Percentiles rank a stretch among this genome's conserved stretches.
Conservation (phyloP, 148 eudicot species). For the Amaranthus palmeri region DNA sequence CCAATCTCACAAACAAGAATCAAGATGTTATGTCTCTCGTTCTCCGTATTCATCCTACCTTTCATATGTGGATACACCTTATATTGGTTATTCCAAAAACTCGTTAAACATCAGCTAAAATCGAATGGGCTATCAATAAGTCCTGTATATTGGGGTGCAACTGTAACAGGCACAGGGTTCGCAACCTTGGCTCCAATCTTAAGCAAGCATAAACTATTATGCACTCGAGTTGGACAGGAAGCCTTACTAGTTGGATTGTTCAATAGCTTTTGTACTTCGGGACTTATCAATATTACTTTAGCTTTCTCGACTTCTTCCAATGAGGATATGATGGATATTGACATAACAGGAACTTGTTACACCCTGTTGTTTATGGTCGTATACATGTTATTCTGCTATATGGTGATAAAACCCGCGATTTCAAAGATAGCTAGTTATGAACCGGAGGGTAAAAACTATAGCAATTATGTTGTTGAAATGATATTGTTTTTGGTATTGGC, state of each 20-base stretch:
- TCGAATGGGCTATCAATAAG: not conserved
- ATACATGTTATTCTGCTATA: slow-evolving; percentile 18
- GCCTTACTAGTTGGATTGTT: slow-evolving; percentile 23
- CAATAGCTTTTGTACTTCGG: slow-evolving; percentile 27
- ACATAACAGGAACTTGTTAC: not conserved
- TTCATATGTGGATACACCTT: slow-evolving; percentile 21
- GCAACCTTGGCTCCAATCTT: slow-evolving; percentile 28
- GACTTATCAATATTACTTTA: slow-evolving; percentile 12
- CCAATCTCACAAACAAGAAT: slow-evolving; percentile 11
- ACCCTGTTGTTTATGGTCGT: slow-evolving; percentile 3
- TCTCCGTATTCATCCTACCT: slow-evolving; percentile 21
- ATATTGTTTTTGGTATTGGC: slow-evolving; percentile 36
- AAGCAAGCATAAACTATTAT: slow-evolving; percentile 29
- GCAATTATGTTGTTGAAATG: slow-evolving; percentile 26
- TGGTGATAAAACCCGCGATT: slow-evolving; percentile 32
- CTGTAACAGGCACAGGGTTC: slow-evolving; percentile 27
- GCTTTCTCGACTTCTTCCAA: slow-evolving; percentile 11
- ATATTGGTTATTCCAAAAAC: not conserved
- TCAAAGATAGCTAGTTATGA: slow-evolving; percentile 19
- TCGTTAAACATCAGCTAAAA: not conserved
- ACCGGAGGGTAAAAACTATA: slow-evolving; percentile 32
- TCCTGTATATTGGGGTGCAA: slow-evolving; percentile 30
- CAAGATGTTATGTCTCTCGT: slow-evolving; percentile 17
- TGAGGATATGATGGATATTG: not conserved
- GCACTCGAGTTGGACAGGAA: slow-evolving; percentile 26